These are phyloP conservation scores for Psilocybe cubensis DNA, from an alignment of 768 basidiomycete species.

Conservation along the genomic window DNA sequence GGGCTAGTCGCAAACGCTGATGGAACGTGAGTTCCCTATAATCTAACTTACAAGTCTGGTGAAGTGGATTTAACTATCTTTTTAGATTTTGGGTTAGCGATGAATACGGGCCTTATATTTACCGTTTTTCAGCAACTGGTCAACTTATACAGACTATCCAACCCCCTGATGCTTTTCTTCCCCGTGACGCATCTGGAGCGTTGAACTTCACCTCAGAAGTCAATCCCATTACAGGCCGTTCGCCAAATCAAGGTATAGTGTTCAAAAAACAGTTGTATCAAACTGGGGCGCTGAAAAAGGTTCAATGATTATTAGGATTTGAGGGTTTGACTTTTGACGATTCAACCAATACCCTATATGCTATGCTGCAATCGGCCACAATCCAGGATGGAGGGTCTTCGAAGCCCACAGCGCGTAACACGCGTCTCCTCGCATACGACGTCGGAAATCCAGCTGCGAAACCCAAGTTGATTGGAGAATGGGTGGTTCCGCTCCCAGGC, in stretches of 20 bases:
- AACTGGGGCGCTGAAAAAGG: too few relatives aligned
- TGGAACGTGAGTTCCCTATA: constrained; percentile 47
- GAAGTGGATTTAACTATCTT: not conserved
- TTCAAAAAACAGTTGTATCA: too few relatives aligned
- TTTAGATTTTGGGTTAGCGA: constrained; percentile 66
- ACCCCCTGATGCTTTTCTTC: constrained; percentile 61
- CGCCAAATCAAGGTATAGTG: constrained; percentile 53
- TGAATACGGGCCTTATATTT: constrained; percentile 73
- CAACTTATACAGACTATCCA: constrained; percentile 57
- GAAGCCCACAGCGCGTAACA: constrained; percentile 51
- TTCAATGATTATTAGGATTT: constrained; percentile 44
- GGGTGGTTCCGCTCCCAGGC: constrained; percentile 59
- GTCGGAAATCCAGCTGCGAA: constrained; percentile 36
- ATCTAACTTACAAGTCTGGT: not conserved
- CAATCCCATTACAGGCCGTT: constrained; percentile 56
- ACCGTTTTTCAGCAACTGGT: constrained; percentile 51
- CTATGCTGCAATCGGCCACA: constrained; percentile 63
- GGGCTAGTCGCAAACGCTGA: constrained; percentile 60
- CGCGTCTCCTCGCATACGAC: constrained; percentile 61
- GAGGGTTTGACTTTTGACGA: constrained; percentile 61
- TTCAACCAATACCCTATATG: constrained; percentile 54
- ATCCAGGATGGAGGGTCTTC: constrained; percentile 64
- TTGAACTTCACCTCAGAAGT: constrained; percentile 55
- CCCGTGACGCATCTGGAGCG: constrained; percentile 42
- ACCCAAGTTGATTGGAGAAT: constrained; percentile 55